phyloP scores from a whole-genome alignment of 2,329 filamentous ascomycete genomes.

The Colletotrichum sp. region DNA sequence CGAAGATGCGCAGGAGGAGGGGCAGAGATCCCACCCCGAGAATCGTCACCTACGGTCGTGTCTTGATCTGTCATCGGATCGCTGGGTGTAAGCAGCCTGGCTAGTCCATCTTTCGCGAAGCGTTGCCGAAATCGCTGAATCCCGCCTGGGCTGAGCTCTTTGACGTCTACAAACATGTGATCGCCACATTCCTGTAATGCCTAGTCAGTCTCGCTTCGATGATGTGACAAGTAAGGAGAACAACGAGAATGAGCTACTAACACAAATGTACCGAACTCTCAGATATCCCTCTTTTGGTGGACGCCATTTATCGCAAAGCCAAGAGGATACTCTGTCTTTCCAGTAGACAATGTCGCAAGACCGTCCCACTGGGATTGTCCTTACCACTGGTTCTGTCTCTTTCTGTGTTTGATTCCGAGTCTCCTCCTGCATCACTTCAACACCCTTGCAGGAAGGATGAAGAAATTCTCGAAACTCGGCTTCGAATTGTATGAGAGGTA shows the following conservation, averaged over 20 bases:
- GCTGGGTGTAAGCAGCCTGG: neutral
- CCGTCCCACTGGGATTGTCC: no score
- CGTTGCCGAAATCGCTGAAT: neutral
- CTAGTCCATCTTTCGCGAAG: neutral
- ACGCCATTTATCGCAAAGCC: neutral
- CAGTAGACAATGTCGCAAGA: neutral
- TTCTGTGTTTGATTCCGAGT: accelerated
- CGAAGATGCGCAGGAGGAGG: neutral
- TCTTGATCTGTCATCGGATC: neutral
- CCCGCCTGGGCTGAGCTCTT: neutral
- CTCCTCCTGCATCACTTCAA: neutral
- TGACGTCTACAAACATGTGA: neutral
- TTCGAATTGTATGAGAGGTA: neutral
- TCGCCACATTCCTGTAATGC: neutral
- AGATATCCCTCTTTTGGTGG: neutral
- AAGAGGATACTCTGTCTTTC: neutral
- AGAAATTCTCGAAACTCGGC: neutral
- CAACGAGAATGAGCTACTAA: neutral
- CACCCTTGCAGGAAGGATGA: neutral
- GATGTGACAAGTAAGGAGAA: neutral
- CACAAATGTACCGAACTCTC: neutral
- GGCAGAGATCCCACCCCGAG: neutral
- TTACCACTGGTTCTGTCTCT: neutral
- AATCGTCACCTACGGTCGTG: neutral
- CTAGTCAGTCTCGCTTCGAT: neutral